These are phyloP conservation scores for Hypholoma fasciculare DNA, from an alignment of 768 basidiomycete genomes.

Conservation along the genomic window DNA sequence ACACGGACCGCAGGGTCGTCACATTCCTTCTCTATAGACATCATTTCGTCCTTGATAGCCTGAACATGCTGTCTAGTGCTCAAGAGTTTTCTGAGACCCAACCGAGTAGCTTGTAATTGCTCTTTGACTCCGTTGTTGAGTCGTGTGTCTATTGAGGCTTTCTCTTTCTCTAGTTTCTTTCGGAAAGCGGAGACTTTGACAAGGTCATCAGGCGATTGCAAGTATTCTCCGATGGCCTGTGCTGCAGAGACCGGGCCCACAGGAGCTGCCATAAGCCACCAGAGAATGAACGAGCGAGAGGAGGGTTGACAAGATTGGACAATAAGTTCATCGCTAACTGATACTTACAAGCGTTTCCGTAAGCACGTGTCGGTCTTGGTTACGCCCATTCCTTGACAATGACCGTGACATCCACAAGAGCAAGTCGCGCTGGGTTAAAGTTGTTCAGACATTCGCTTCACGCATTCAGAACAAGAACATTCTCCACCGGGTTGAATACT, in stretches of 20 bases:
- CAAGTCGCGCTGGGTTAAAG: conserved; percentile 9
- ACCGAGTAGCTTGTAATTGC: conserved; percentile 87
- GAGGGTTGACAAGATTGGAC: neutral
- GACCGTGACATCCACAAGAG: conserved; percentile 16
- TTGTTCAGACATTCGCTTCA: neutral
- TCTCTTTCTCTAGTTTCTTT: conserved; percentile 96
- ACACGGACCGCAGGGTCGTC: conserved; percentile 75
- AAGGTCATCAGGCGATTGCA: conserved; percentile 93
- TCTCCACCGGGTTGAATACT: conserved; percentile 1
- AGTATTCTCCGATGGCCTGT: conserved; percentile 84
- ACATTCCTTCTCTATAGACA: conserved; percentile 72
- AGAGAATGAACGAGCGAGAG: neutral
- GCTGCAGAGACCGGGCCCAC: conserved; percentile 66
- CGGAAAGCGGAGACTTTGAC: conserved; percentile 84
- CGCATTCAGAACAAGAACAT: neutral
- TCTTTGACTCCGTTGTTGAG: conserved; percentile 91
- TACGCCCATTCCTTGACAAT: conserved; percentile 15
- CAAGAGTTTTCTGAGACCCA: conserved; percentile 82
- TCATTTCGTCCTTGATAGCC: conserved; percentile 84
- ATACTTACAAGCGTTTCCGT: neutral
- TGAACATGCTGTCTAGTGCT: conserved; percentile 78
- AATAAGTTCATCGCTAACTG: neutral
- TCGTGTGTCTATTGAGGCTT: conserved; percentile 88
- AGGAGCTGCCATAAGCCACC: conserved; percentile 44
- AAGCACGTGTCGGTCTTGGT: conserved; percentile 7